Evolutionary conservation across 2,329 filamentous ascomycete genomes (phyloP), one percentile per base, ranked within the genome.

Genomic region (Neurospora sp.): DNA sequence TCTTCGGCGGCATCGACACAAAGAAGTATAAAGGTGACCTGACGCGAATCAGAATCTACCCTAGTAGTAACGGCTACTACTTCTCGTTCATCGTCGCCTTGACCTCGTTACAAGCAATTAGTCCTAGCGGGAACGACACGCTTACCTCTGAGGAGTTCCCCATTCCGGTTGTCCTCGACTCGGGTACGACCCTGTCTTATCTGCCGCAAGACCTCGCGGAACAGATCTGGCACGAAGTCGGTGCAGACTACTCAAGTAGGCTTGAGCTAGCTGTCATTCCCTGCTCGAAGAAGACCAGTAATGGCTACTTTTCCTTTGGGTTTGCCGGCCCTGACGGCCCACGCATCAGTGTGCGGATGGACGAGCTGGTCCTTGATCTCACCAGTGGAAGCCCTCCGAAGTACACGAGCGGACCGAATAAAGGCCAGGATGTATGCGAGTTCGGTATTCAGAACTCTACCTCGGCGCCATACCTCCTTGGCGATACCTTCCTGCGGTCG

Each of bases 1-100:
- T 95, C 1, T 96, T 95, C 74, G 92, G 92, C 46, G 92, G 91
- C n/a, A 88, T 94, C 71, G 91, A 95, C 77, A 91, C 87, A 0
- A 86, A 85, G 71, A 94, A 94, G 77, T 96, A 89, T 79, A 78
- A 83, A 0, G 91, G 91, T 67, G 78, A 86, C 2, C 82, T 94
- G 39, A 83, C 84, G 66, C 86, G 84, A 6, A 82, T 93, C 38
- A 83, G 89, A 17, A 83, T 93, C 71, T 81, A 88, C 74, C 77
- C 70, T 78, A 82, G 67, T n/a, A 62, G 28, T 73, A 68, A 82
- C 75, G 38, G 68, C 75, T 68, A 39, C 6, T 84, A 80, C 71
- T 81, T 80, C 33, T 82, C 85, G 8, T 87, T 87, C 71, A 75
- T 79, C 4, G 84, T 88, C 5, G 77, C 81, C 28, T 70, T 88